Evolutionary conservation across 495 filamentous ascomycete species (phyloP).

Genomic region (Pyronema omphalodes): DNA sequence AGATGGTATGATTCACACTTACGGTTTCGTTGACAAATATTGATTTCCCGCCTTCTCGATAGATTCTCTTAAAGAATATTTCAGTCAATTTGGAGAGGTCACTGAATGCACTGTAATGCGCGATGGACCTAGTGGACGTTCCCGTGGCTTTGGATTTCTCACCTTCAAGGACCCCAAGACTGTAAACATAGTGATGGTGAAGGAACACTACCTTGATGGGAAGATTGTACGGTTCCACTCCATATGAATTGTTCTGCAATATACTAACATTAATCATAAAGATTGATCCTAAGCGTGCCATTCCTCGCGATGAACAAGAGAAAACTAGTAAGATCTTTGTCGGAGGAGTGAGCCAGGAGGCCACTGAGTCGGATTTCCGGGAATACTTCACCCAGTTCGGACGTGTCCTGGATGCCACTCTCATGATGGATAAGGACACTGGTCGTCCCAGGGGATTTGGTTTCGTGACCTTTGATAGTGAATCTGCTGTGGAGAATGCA

Average conservation of each 20-base stretch:
- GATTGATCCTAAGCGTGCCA: constrained; percentile 97
- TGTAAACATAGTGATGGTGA: constrained; percentile 98
- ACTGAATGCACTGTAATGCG: constrained; percentile 97
- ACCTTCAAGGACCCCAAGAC: constrained; percentile 95
- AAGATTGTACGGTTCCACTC: constrained; percentile 61
- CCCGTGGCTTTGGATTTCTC: constrained; percentile 88
- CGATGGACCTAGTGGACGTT: constrained; percentile 82
- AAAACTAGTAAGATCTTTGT: constrained; percentile 97
- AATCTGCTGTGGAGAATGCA: constrained; percentile 83
- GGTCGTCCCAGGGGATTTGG: constrained; percentile 89
- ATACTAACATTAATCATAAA: constrained; percentile 23
- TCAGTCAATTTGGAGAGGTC: constrained; percentile 94
- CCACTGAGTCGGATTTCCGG: constrained; percentile 85
- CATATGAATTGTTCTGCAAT: neutral
- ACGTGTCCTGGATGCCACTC: constrained; percentile 83
- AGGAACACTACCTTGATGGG: constrained; percentile 93
- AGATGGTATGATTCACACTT: constrained; percentile 51
- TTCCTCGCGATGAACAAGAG: constrained; percentile 93
- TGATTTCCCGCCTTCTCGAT: constrained; percentile 7
- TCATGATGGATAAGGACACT: constrained; percentile 99
- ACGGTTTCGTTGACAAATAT: constrained; percentile 1
- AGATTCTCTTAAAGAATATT: constrained; percentile 98
- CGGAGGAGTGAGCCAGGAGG: constrained; percentile 91
- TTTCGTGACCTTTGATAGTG: constrained; percentile 97
- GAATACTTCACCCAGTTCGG: constrained; percentile 94